These are phyloP conservation scores for Baorangia bicolor DNA, from an alignment of 768 basidiomycete genomes.

Conservation along the genomic window DNA sequence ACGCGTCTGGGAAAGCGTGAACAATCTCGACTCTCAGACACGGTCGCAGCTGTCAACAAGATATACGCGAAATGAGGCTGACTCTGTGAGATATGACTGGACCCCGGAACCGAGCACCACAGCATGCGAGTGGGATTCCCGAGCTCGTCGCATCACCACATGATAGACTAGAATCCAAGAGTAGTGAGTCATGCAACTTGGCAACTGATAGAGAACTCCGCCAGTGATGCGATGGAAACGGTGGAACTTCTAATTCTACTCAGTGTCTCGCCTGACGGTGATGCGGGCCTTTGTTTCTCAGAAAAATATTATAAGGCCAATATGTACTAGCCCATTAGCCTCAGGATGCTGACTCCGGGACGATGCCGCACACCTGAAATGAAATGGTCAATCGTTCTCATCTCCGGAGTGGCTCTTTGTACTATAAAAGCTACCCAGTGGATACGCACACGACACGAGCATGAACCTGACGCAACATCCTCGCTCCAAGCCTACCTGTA, in stretches of 20 bases:
- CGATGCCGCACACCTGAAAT: background rate
- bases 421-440: background rate
- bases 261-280: too few species aligned
- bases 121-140: background rate
- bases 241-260: too few species aligned
- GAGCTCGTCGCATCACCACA: background rate
- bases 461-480: background rate
- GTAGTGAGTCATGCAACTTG: too few species aligned
- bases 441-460: background rate
- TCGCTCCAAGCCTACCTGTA: background rate
- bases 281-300: too few species aligned
- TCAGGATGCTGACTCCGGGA: too few species aligned
- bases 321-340: too few species aligned
- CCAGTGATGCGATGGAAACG: too few species aligned
- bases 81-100: conserved; percentile 1
- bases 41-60: background rate
- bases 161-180: too few species aligned
- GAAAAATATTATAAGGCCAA: too few species aligned
- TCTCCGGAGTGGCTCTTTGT: background rate
- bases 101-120: conserved; percentile 12
- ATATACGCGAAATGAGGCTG: background rate
- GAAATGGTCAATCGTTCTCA: background rate
- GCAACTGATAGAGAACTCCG: too few species aligned
- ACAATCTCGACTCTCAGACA: background rate
- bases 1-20: background rate